Percentiles rank a stretch among this genome's conserved stretches.
Evolutionary conservation across 371 early-diverging fungal species (phyloP).

Genomic region (Mortierella sp.): DNA sequence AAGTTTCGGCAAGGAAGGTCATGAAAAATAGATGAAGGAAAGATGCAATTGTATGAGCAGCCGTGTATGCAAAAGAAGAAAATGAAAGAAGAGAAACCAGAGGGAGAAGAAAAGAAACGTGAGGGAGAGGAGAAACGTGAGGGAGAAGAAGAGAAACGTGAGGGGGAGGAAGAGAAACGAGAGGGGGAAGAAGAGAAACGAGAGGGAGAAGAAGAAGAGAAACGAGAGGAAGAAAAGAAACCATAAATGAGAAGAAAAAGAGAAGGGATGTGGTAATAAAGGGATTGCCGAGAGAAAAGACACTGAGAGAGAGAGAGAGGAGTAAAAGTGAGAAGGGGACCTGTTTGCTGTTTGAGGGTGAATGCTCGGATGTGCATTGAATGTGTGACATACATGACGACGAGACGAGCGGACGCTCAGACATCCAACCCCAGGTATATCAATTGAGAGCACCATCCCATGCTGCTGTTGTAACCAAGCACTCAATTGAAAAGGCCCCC

Average conservation of each 20-base stretch:
- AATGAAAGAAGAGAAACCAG: background rate
- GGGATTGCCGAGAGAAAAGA: background rate
- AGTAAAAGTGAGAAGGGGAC: background rate
- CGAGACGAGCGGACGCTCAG: too few species aligned
- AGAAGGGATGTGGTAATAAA: background rate
- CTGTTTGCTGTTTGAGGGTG: background rate
- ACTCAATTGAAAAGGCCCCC: too few species aligned
- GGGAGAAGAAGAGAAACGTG: background rate
- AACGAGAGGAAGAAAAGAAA: background rate
- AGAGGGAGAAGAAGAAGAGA: background rate
- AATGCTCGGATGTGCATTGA: background rate
- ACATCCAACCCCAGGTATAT: too few species aligned
- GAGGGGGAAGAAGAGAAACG: background rate
- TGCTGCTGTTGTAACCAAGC: too few species aligned
- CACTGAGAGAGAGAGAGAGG: background rate
- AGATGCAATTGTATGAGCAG: background rate
- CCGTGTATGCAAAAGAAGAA: background rate
- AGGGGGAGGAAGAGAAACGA: background rate
- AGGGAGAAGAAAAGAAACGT: slow-evolving; percentile 3
- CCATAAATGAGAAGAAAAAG: too few species aligned
- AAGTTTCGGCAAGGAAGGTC: background rate
- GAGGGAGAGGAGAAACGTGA: background rate
- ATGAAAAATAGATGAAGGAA: background rate
- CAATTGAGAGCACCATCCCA: too few species aligned
- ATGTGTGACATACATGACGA: too few species aligned